phyloP scores from a whole-genome alignment of 176 grass and related monocot species.

The Lolium perenne region DNA sequence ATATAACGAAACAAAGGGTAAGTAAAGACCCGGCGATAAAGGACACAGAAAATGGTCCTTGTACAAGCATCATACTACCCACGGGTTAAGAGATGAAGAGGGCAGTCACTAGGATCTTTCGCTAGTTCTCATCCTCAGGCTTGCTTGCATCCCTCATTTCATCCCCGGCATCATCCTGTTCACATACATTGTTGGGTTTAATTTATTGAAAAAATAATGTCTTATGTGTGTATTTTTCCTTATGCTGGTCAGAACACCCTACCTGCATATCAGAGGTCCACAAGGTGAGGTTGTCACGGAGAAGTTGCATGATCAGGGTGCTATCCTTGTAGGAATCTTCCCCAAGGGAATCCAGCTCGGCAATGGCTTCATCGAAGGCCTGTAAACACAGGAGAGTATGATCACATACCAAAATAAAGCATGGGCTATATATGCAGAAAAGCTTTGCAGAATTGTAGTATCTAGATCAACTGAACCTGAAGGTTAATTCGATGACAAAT shows the following conservation, averaged over 20 bases:
- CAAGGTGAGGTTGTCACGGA: constrained; percentile 97
- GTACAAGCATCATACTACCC: constrained; percentile 55
- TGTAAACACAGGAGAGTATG: constrained; percentile 32
- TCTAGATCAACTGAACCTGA: background rate
- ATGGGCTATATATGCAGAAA: constrained; percentile 5
- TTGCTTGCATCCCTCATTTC: constrained; percentile 91
- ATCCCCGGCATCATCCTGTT: constrained; percentile 81
- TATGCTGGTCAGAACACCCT: constrained; percentile 1
- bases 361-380: constrained; percentile 97
- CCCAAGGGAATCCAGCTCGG: constrained; percentile 88
- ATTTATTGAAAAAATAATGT: background rate
- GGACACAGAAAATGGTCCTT: constrained; percentile 62
- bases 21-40: constrained; percentile 48
- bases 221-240: background rate
- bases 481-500: background rate
- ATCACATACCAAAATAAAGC: constrained; percentile 26
- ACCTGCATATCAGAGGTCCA: constrained; percentile 99
- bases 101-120: constrained; percentile 38
- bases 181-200: constrained; percentile 26
- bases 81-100: constrained; percentile 29
- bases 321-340: constrained; percentile 99
- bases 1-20: constrained; percentile 56
- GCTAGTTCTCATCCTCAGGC: constrained; percentile 68
- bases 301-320: constrained; percentile 98
- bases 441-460: background rate